A percentile compares a stretch with the other conserved stretches of the same genome.
Conservation (phyloP, 2,329 filamentous ascomycete genomes). For the Paecilomyces variotii region DNA sequence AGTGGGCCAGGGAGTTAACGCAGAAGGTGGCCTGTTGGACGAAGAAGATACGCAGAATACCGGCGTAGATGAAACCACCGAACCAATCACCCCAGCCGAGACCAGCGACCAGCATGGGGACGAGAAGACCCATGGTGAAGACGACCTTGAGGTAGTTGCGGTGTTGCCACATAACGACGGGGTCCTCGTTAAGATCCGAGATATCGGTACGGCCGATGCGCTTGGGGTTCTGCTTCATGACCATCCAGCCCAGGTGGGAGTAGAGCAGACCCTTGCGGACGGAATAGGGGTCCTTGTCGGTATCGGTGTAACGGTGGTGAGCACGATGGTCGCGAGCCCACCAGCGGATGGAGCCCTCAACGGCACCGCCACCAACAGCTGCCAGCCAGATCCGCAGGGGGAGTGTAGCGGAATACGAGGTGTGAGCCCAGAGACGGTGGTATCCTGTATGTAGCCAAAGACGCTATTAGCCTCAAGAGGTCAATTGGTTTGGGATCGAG, state of each 20-base stretch:
- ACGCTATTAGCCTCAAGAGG: slow-evolving; percentile 1
- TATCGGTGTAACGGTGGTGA: slow-evolving; percentile 88
- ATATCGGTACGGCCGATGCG: slow-evolving; percentile 82
- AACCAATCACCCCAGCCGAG: slow-evolving; percentile 73
- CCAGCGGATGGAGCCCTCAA: slow-evolving; percentile 81
- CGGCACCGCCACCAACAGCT: slow-evolving; percentile 70
- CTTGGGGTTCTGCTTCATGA: slow-evolving; percentile 90
- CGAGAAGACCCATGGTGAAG: slow-evolving; percentile 65
- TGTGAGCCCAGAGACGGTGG: slow-evolving; percentile 80
- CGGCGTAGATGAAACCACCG: slow-evolving; percentile 76
- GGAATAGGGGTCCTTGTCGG: slow-evolving; percentile 84
- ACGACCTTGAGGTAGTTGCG: slow-evolving; percentile 76
- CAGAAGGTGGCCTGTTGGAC: slow-evolving; percentile 91
- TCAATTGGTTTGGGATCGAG: slow-evolving; percentile 1
- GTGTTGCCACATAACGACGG: slow-evolving; percentile 82
- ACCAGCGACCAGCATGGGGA: slow-evolving; percentile 68
- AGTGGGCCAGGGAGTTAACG: slow-evolving; percentile 84
- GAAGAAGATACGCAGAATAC: slow-evolving; percentile 80
- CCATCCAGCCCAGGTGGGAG: slow-evolving; percentile 83
- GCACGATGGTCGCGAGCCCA: slow-evolving; percentile 82
- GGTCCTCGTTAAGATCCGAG: slow-evolving; percentile 77
- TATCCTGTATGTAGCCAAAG: slow-evolving; percentile 46
- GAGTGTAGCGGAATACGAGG: slow-evolving; percentile 67
- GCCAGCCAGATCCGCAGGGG: slow-evolving; percentile 77
- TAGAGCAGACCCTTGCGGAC: slow-evolving; percentile 82